Conservation (phyloP, 352 stramenopile genomes). For the Globisporangium lucens region DNA sequence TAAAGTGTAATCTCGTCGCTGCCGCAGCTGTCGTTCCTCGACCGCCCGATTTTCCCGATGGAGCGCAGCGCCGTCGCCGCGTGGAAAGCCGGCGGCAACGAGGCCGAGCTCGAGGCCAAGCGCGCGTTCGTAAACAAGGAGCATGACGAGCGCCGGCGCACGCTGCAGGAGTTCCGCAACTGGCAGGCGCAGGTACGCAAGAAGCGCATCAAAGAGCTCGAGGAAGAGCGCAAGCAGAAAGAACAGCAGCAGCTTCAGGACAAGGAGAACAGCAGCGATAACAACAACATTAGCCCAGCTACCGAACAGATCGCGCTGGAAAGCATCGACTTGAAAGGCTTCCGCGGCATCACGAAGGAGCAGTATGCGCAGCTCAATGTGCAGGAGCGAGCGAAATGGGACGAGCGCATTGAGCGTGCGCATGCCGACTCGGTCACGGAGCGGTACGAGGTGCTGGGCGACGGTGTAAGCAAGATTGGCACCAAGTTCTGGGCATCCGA, state of each 20-base stretch:
- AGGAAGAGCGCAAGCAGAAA: conserved; percentile 27
- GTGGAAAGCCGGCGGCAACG: conserved; percentile 85
- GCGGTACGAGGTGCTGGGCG: conserved; percentile 34
- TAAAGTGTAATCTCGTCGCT: conserved; percentile 91
- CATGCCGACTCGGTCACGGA: conserved; percentile 38
- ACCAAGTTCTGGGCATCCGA: conserved; percentile 47
- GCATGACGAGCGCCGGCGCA: conserved; percentile 61
- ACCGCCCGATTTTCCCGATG: conserved; percentile 92
- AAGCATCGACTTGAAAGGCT: conserved; percentile 42
- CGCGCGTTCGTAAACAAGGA: conserved; percentile 72
- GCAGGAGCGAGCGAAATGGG: conserved; percentile 49
- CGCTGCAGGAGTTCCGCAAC: conserved; percentile 74
- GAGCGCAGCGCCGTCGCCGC: conserved; percentile 83
- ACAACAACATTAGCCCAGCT: conserved; percentile 2
- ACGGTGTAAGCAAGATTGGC: conserved; percentile 42
- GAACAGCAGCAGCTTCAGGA: conserved; percentile 30
- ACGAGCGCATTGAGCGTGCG: conserved; percentile 52
- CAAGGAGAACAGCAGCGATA: conserved; percentile 19
- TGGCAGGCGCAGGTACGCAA: conserved; percentile 73
- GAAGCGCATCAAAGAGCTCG: conserved; percentile 56
- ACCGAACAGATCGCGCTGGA: not conserved
- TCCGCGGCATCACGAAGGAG: conserved; percentile 61
- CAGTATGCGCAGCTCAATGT: conserved; percentile 50
- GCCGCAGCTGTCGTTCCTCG: conserved; percentile 87
- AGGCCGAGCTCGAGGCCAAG: conserved; percentile 85